These are phyloP conservation scores for Theobroma cacao DNA, from an alignment of 345 rosid genomes.

Conservation along the genomic window DNA sequence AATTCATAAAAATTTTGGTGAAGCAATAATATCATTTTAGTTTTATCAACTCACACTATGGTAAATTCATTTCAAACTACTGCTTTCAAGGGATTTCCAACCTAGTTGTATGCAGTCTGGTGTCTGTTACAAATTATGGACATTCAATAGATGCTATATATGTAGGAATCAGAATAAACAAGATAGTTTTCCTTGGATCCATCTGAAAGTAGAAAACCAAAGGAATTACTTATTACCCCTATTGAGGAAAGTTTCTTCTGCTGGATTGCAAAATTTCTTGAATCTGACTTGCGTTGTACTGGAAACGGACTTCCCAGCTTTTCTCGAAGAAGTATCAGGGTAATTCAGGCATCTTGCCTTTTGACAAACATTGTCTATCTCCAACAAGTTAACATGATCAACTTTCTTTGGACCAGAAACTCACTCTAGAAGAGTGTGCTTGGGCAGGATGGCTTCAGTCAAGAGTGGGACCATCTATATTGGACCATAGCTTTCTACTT, in stretches of 20 bases:
- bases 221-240: background rate
- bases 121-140: background rate
- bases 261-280: background rate
- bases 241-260: background rate
- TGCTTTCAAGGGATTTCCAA: background rate
- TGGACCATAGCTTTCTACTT: background rate
- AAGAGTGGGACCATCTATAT: background rate
- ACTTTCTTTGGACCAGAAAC: background rate
- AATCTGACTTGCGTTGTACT: background rate
- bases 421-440: background rate
- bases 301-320: background rate
- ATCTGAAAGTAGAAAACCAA: background rate
- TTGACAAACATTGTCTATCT: background rate
- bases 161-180: background rate
- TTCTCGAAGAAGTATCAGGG: background rate
- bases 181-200: background rate
- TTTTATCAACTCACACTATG: background rate
- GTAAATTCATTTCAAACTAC: background rate
- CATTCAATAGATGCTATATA: background rate
- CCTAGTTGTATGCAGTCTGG: background rate
- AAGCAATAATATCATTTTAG: background rate
- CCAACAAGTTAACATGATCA: background rate
- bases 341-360: background rate
- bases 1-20: background rate
- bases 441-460: background rate